Percentiles rank a stretch among this genome's conserved stretches.
phyloP scores from a whole-genome alignment of 179 eudicot genomes.

The Beta corolliflora region DNA sequence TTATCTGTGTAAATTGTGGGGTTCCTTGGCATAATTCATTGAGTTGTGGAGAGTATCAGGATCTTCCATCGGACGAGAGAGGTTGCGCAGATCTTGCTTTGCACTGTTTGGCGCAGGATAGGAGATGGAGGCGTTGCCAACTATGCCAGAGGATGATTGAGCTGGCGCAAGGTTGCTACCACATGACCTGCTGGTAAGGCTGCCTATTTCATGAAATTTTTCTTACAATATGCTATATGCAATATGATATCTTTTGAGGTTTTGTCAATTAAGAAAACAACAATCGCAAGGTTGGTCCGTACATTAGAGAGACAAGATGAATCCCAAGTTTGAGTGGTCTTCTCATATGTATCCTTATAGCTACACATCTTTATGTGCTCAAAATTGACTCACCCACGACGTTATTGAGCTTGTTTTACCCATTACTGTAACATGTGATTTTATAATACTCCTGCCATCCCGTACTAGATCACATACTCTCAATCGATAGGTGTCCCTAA shows the following conservation, averaged over 20 bases:
- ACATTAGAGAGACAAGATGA: background rate
- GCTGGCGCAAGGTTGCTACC: slow-evolving; percentile 66
- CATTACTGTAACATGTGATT: too few relatives aligned
- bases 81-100: slow-evolving; percentile 49
- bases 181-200: slow-evolving; percentile 75
- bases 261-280: background rate
- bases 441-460: too few relatives aligned
- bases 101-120: slow-evolving; percentile 52
- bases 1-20: slow-evolving; percentile 63
- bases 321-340: too few relatives aligned
- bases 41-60: slow-evolving; percentile 72
- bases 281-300: background rate
- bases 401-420: too few relatives aligned
- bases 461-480: too few relatives aligned
- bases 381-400: too few relatives aligned
- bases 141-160: slow-evolving; percentile 68
- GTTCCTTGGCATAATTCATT: slow-evolving; percentile 72
- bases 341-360: too few relatives aligned
- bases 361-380: too few relatives aligned
- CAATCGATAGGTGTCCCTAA: too few relatives aligned
- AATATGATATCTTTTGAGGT: background rate
- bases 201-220: background rate
- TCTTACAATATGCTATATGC: background rate
- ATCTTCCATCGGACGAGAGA: slow-evolving; percentile 55
- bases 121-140: slow-evolving; percentile 73